Conservation (phyloP, 768 basidiomycete species). For the Gloeopeniophorella convolvens region DNA sequence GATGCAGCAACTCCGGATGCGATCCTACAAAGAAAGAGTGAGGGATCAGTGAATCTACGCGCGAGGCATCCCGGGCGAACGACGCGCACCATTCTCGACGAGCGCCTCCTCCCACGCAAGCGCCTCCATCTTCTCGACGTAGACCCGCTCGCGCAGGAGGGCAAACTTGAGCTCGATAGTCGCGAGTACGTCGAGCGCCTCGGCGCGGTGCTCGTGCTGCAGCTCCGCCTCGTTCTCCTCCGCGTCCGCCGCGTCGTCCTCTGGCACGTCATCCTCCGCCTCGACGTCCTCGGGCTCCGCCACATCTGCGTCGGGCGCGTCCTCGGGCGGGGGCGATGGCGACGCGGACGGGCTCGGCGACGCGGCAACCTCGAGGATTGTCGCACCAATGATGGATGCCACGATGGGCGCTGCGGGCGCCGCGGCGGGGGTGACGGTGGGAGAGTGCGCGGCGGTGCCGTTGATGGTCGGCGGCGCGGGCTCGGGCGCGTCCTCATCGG, state of each 20-base stretch:
- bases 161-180: conserved; percentile 93
- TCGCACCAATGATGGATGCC: conserved; percentile 11
- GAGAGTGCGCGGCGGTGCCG: conserved; percentile 12
- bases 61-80: not conserved
- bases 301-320: conserved; percentile 19
- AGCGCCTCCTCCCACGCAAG: conserved; percentile 84
- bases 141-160: conserved; percentile 74
- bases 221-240: conserved; percentile 56
- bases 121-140: conserved; percentile 91
- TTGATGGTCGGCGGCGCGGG: conserved; percentile 9
- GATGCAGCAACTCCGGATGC: conserved; percentile 81
- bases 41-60: conserved; percentile 1
- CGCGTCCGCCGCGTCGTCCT: conserved; percentile 26
- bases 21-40: conserved; percentile 41
- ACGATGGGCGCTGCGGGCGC: conserved; percentile 1
- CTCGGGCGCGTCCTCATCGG: conserved; percentile 27
- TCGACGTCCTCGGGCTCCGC: conserved; percentile 25
- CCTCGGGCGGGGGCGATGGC: conserved; percentile 15
- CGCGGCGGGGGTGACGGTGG: conserved; percentile 21
- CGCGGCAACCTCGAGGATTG: conserved; percentile 2
- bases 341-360: conserved; percentile 14
- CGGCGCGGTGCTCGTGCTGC: conserved; percentile 75
- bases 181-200: conserved; percentile 83
- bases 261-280: conserved; percentile 23
- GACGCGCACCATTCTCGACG: conserved; percentile 61